Base-by-base conservation (phyloP, 192 early-diverging fungal species). In the Umbelopsis ramanniana region DNA sequence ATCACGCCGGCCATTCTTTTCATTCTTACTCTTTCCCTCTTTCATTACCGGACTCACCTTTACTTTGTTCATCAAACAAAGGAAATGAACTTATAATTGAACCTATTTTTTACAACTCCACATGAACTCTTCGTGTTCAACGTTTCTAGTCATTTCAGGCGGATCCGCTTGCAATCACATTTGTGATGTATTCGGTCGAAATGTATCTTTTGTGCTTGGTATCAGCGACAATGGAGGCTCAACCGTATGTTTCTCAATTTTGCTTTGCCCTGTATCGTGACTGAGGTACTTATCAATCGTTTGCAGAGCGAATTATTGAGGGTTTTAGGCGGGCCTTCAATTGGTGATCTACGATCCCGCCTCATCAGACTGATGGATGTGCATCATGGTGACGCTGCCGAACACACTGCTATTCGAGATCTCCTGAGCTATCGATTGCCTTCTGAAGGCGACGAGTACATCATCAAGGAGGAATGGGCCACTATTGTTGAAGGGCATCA, bases 391-490 rank as follows among this genome's bases (percentile, higher is more conserved):
- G 54, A 63, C 33, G 53, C 69, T 2, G 76, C 73, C 12, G 83
- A 91, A 78, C 81, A 84, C 37, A 79, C 68, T 14, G 90, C 92
- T 6, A 90, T 93, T 38, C 83, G 86, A 68, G 87, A 90, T n/a
- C 81, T 93, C 3, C 72, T 93, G 26, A 87, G 88, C 29, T 87
- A 93, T 72, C 88, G 92, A 46, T 75, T 93, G 21, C 90, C 90
- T 21, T 70, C 82, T 21, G 79, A 82, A 60, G 83, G 77, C 24
- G 72, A 85, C 45, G 74, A 79, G 26, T 74, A 76, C 29, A 76
- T 74, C n/a, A 90, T 92, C 57, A 89, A 89, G 73, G 74, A 83
- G n/a, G 91, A 92, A 76, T 93, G 92, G 92, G 80, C 85, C 3
- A 84, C 80, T 14, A 90, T 93, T 68, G 84, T 92, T 9, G 91